phyloP scores from a whole-genome alignment of 176 grass and related monocot genomes.

The Stipa capillata region DNA sequence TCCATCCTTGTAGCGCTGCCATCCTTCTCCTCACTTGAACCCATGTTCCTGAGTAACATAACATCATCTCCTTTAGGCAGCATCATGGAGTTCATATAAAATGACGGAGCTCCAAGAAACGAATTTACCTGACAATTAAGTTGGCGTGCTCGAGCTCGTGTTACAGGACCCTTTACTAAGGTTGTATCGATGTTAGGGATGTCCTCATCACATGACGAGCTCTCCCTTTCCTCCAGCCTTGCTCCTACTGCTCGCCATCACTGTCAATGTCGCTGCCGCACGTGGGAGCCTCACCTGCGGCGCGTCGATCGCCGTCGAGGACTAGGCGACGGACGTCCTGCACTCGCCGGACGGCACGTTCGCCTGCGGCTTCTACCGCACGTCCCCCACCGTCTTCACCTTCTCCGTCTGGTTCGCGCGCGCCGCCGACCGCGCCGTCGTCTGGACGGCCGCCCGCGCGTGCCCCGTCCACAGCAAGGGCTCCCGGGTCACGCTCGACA shows the following conservation, averaged over 20 bases:
- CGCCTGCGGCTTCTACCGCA: slow-evolving; percentile 39
- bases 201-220: too few species aligned
- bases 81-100: too few species aligned
- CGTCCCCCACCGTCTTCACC: slow-evolving; percentile 33
- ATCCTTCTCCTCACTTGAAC: too few species aligned
- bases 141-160: too few species aligned
- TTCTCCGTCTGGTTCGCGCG: slow-evolving; percentile 44
- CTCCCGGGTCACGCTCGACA: slow-evolving; percentile 16
- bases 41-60: too few species aligned
- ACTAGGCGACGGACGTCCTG: slow-evolving; percentile 20
- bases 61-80: too few species aligned
- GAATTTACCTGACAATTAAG: too few species aligned
- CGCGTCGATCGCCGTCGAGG: slow-evolving; percentile 34
- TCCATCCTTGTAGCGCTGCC: too few species aligned
- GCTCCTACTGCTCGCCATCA: background rate
- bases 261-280: background rate
- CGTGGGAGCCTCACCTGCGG: slow-evolving; percentile 1
- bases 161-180: too few species aligned
- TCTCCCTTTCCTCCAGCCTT: too few species aligned
- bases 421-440: slow-evolving; percentile 8
- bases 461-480: slow-evolving; percentile 34
- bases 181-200: too few species aligned
- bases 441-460: slow-evolving; percentile 32
- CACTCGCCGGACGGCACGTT: slow-evolving; percentile 33
- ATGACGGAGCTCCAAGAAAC: too few species aligned